Evolutionary conservation across 768 basidiomycete genomes (phyloP), one percentile per base, ranked within the genome.

Genomic region (Inosperma sp.): DNA sequence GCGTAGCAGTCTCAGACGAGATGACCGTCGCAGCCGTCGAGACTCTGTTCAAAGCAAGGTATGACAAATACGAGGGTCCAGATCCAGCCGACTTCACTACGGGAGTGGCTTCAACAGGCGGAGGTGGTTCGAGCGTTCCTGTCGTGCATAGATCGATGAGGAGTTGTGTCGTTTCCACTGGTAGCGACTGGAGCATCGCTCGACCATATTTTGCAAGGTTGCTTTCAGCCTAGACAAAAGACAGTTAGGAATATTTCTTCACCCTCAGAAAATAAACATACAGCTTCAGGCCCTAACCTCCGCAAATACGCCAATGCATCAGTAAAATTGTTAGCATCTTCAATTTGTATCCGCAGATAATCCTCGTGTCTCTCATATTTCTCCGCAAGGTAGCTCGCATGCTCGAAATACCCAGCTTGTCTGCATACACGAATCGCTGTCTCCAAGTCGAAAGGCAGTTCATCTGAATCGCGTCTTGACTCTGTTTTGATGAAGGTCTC

Each of bases 401-500:
- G 95, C 49, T 93, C 86, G 59, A 90, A 96, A 66, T 95, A 98
- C 0, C 93, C 92, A 2, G 93, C 95, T 66, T 98, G 95, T 22
- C 96, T 79, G 61, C 94, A 97, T 23, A 98, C 95, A 3, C 93
- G 81, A 47, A 99, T 97, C 0, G 93, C 96, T 0, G 96, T 99
- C 54, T 95, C 93, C 35, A 99, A 77, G 64, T 98, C 96, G 63
- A 98, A 99, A 0, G 95, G 96, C 3, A 95, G 78, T 62, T 94
- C 93, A 26, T 75, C 72, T 8, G 69, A 62, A 35, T 77, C 74
- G 12, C 79, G 72, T 35, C 75, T 71, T 1, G 88, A 83, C 63
- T 93, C 91, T 3, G 90, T 84, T 66, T 88, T 91, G 70, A 99
- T 89, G 67, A 99, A 99, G 52, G 76, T 82, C 59, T 97, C 92